A percentile compares a stretch with the other conserved stretches of the same genome.
These are phyloP conservation scores for Amylostereum areolatum DNA, from an alignment of 1,284 basidiomycete genomes.

Conservation along the genomic window DNA sequence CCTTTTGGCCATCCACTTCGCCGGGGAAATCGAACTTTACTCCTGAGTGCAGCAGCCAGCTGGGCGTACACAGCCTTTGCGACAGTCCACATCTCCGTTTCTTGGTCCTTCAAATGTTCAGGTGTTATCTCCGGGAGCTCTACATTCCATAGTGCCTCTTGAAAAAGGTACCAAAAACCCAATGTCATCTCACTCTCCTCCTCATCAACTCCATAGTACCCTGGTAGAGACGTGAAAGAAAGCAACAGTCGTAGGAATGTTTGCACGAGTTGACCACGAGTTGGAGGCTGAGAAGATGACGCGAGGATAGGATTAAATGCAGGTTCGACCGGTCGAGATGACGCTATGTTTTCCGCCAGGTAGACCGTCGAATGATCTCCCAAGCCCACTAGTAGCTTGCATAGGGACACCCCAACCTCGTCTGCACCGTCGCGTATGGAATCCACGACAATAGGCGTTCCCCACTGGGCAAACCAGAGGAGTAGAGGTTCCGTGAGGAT, in stretches of 20 bases:
- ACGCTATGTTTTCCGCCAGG: slow-evolving; percentile 64
- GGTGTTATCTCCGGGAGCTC: slow-evolving; percentile 27
- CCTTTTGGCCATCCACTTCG: slow-evolving; percentile 64
- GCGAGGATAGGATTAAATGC: slow-evolving; percentile 16
- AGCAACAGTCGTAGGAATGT: slow-evolving; percentile 66
- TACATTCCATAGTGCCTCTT: slow-evolving; percentile 79
- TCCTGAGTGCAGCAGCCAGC: slow-evolving; percentile 62
- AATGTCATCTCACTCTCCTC: slow-evolving; percentile 83
- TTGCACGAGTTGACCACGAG: slow-evolving; percentile 55
- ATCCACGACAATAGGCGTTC: slow-evolving; percentile 45
- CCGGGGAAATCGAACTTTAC: slow-evolving; percentile 70
- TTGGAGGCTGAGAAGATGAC: slow-evolving; percentile 18
- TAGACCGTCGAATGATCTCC: slow-evolving; percentile 85
- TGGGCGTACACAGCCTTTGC: slow-evolving; percentile 76
- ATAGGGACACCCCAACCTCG: slow-evolving; percentile 58
- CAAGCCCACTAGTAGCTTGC: slow-evolving; percentile 73
- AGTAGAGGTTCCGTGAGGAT: slow-evolving; percentile 79
- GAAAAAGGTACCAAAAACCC: slow-evolving; percentile 83
- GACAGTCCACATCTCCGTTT: slow-evolving; percentile 44
- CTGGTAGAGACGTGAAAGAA: slow-evolving; percentile 71
- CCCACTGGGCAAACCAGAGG: slow-evolving; percentile 61
- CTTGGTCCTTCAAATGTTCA: slow-evolving; percentile 19
- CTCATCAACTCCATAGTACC: slow-evolving; percentile 75
- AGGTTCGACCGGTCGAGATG: slow-evolving; percentile 25
- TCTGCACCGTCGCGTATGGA: slow-evolving; percentile 41